Evolutionary conservation across 164 flowering plant genomes (phyloP), one percentile per base, ranked within the genome.

Genomic region (Magnolia changhungtana): DNA sequence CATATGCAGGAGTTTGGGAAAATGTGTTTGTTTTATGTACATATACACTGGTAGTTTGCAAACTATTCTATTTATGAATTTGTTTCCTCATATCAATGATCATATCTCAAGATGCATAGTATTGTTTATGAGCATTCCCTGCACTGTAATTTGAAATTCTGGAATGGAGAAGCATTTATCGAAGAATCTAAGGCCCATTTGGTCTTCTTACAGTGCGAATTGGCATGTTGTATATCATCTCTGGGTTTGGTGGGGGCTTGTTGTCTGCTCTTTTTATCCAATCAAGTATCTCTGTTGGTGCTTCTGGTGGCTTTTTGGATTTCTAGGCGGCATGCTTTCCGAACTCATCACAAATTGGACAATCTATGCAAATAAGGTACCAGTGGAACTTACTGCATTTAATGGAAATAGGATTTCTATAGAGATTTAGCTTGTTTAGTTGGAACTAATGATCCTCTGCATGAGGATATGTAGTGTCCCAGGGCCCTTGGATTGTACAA

Each of bases 291-390:
- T 93, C 98, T 21, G 97, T 95, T 76, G 98, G 98, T 78, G 98
- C 98, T 63, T 95, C 97, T 63, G 98, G 98, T 78, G 98, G 23
- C 88, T 93, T 51, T 95, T 95, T 83, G 98, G 98, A 72, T 80
- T 93, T 64, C 84, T 92, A 18, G 98, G 98, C 45, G 86, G 84
- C 77, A 95, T 92, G 98, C 92, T 95, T 16, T 92, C 98, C 6
- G 98, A 95, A 80, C 91, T 95, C 61, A 73, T 95, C 73, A 88
- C 91, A 72, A 95, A 95, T 81, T 95, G 97, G 98, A 90, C 98
- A 71, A 95, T 90, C 63, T 93, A 95, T 80, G 90, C 86, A 74
- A 95, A 90, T 77, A 91, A 94, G 96, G 97, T 90, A 86, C 8
- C 29, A 24, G 50, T 20, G 23, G 16, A 50, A 24, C 29, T 6